Evolutionary conservation across 1,284 basidiomycete species (phyloP).

Genomic region (Singerocomus rubriflavus): DNA sequence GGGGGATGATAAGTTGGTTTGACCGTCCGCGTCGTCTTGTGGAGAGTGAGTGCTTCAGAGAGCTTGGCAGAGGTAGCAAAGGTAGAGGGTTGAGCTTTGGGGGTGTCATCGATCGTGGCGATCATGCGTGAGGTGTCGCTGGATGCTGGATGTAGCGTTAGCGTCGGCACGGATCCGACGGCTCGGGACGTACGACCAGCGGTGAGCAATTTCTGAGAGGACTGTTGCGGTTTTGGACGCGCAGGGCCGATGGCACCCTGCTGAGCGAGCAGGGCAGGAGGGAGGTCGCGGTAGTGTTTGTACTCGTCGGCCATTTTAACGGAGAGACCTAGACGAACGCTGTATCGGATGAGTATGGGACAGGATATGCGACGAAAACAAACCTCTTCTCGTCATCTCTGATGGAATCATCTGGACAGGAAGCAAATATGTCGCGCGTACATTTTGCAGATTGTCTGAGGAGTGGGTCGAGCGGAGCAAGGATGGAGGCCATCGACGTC

Average conservation of each 20-base stretch:
- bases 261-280: conserved; percentile 76
- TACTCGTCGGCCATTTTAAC: conserved; percentile 87
- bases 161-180: neutral
- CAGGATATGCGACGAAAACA: conserved; percentile 12
- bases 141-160: conserved; percentile 34
- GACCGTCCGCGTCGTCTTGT: conserved; percentile 88
- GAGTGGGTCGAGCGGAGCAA: conserved; percentile 68
- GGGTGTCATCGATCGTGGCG: conserved; percentile 67
- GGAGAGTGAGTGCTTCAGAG: conserved; percentile 82
- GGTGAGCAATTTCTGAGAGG: conserved; percentile 62
- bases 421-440: conserved; percentile 66
- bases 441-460: conserved; percentile 61
- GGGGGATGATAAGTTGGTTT: conserved; percentile 95
- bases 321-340: conserved; percentile 62
- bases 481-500: conserved; percentile 42
- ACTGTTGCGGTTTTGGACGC: conserved; percentile 50
- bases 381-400: conserved; percentile 69
- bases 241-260: conserved; percentile 80
- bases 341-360: conserved; percentile 28
- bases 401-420: conserved; percentile 56
- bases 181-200: conserved; percentile 50
- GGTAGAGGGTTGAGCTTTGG: conserved; percentile 59
- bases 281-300: conserved; percentile 81
- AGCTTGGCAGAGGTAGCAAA: conserved; percentile 65
- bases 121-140: conserved; percentile 60